Evolutionary conservation across 148 eudicot genomes (phyloP).

Genomic region (Vaccinium vitisidaea): DNA sequence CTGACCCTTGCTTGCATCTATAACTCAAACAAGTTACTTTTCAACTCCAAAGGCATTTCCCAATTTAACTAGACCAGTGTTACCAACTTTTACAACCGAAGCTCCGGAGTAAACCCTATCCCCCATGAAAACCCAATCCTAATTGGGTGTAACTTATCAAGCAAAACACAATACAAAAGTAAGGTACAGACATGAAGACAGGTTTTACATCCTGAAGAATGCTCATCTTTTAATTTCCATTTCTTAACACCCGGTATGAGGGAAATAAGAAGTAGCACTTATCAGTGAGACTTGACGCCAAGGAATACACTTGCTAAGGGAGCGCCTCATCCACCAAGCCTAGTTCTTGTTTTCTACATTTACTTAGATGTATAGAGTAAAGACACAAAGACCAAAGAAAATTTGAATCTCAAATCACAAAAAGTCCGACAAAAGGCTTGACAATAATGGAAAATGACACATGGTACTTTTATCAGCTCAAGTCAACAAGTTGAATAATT

Average conservation of each 20-base stretch:
- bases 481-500: neutral
- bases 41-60: neutral
- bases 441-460: neutral
- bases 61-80: neutral
- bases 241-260: neutral
- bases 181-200: neutral
- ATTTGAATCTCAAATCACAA: neutral
- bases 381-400: neutral
- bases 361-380: neutral
- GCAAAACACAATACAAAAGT: neutral
- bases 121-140: neutral
- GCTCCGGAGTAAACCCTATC: neutral
- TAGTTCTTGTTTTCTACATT: neutral
- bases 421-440: neutral
- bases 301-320: neutral
- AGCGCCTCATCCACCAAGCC: neutral
- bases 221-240: neutral
- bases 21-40: neutral
- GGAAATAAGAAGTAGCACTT: neutral
- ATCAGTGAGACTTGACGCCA: neutral
- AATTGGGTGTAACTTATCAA: neutral
- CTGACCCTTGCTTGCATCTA: slow-evolving; percentile 3
- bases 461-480: neutral
- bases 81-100: neutral
- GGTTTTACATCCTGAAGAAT: neutral